Conservation (phyloP, 2,329 filamentous ascomycete species). For the Nemania sp. region DNA sequence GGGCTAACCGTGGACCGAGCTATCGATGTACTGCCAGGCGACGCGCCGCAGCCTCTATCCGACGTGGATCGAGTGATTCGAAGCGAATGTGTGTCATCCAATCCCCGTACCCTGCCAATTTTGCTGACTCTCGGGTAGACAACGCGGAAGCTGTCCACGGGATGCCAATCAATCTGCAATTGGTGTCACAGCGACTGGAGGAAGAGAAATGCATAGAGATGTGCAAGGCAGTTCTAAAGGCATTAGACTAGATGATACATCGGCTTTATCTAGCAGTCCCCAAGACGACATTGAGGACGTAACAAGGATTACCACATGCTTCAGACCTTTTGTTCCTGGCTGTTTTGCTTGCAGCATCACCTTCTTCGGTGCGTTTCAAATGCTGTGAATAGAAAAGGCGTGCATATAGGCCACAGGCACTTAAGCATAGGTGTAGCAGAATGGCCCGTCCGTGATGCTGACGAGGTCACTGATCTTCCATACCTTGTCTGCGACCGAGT, state of each 20-base stretch:
- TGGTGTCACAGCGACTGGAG: constrained; percentile 45
- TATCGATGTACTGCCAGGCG: constrained; percentile 41
- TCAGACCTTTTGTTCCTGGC: not conserved
- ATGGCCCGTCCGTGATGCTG: constrained; percentile 36
- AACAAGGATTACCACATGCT: not conserved
- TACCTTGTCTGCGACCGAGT: constrained; percentile 17
- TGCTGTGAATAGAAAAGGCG: not conserved
- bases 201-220: constrained; percentile 43
- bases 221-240: constrained; percentile 36
- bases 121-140: constrained; percentile 37
- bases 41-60: constrained; percentile 43
- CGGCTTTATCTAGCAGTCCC: not conserved
- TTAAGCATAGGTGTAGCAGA: constrained; percentile 39
- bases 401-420: not conserved
- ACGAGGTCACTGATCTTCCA: constrained; percentile 36
- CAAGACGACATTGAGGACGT: not conserved
- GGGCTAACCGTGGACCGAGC: constrained; percentile 47
- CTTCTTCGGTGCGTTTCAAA: not conserved
- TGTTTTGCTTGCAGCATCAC: not conserved
- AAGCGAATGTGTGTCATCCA: constrained; percentile 46
- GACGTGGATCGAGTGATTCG: constrained; percentile 46
- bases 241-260: constrained; percentile 27
- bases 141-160: constrained; percentile 47
- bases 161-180: constrained; percentile 49
- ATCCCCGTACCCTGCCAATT: not conserved